Conservation (phyloP, 306 rosid species). For the Psophocarpus tetragonolobus region DNA sequence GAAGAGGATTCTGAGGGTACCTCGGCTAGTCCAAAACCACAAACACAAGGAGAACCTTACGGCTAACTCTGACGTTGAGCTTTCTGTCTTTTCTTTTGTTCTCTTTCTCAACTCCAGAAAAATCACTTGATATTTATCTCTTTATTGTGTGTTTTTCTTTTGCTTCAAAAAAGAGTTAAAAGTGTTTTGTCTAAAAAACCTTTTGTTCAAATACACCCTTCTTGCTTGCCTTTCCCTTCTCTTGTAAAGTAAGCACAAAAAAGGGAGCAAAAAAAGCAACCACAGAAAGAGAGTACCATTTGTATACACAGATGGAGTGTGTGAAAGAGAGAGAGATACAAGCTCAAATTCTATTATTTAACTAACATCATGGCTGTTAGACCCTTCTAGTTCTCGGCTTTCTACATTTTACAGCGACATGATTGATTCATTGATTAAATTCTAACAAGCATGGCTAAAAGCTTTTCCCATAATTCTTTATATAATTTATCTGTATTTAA, state of each 20-base stretch:
- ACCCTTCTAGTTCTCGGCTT: slow-evolving; percentile 45
- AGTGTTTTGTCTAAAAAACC: slow-evolving; percentile 34
- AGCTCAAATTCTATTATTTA: slow-evolving; percentile 32
- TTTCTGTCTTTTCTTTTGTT: slow-evolving; percentile 94
- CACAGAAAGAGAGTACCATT: slow-evolving; percentile 61
- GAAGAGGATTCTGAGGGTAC: slow-evolving; percentile 48
- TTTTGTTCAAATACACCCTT: slow-evolving; percentile 44
- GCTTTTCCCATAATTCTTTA: slow-evolving; percentile 14
- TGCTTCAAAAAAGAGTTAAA: slow-evolving; percentile 38
- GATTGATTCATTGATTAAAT: slow-evolving; percentile 70
- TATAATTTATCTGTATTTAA: neutral
- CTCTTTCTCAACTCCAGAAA: slow-evolving; percentile 45
- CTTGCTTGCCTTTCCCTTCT: slow-evolving; percentile 48
- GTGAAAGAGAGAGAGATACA: slow-evolving; percentile 19
- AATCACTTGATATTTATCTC: neutral
- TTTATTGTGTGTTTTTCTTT: neutral
- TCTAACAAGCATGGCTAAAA: slow-evolving; percentile 53
- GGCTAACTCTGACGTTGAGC: slow-evolving; percentile 85
- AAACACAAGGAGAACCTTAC: slow-evolving; percentile 64
- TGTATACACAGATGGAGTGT: slow-evolving; percentile 33
- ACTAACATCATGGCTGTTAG: slow-evolving; percentile 48
- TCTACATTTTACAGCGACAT: slow-evolving; percentile 61
- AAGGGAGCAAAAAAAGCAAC: slow-evolving; percentile 41
- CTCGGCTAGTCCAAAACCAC: slow-evolving; percentile 53
- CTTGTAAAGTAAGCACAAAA: slow-evolving; percentile 52